Evolutionary conservation across 176 grass and related monocot species (phyloP).

Genomic region (Ensete ventricosum): DNA sequence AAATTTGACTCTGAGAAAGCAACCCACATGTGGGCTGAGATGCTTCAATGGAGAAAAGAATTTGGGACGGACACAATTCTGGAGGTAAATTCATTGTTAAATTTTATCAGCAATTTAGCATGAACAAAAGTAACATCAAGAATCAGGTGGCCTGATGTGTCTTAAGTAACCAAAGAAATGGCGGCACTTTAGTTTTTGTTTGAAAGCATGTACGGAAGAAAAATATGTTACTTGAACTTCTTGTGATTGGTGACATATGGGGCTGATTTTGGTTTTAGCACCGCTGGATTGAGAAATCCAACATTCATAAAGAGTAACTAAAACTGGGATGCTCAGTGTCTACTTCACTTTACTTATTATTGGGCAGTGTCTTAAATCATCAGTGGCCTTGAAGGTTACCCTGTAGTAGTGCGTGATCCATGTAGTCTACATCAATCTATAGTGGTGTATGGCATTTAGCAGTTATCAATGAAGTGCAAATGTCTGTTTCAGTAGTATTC

Average conservation of each 20-base stretch:
- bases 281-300: neutral
- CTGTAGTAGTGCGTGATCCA: neutral
- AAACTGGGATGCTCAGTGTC: neutral
- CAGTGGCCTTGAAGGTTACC: no score
- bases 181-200: neutral
- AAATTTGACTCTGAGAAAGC: constrained; percentile 84
- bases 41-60: constrained; percentile 94
- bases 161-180: neutral
- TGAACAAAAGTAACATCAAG: neutral
- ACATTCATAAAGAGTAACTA: neutral
- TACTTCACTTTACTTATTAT: neutral
- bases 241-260: neutral
- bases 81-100: constrained; percentile 39
- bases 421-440: neutral
- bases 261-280: neutral
- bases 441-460: neutral
- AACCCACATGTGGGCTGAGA: constrained; percentile 89
- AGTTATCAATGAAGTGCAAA: neutral
- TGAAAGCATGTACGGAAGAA: neutral
- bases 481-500: neutral
- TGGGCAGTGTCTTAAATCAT: no score
- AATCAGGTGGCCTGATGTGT: neutral
- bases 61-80: constrained; percentile 80
- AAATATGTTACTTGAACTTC: neutral
- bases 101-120: neutral